A percentile compares a stretch with the other conserved stretches of the same genome.
These are phyloP conservation scores for Penicillium sp. DNA, from an alignment of 2,329 filamentous ascomycete species.

Conservation along the genomic window DNA sequence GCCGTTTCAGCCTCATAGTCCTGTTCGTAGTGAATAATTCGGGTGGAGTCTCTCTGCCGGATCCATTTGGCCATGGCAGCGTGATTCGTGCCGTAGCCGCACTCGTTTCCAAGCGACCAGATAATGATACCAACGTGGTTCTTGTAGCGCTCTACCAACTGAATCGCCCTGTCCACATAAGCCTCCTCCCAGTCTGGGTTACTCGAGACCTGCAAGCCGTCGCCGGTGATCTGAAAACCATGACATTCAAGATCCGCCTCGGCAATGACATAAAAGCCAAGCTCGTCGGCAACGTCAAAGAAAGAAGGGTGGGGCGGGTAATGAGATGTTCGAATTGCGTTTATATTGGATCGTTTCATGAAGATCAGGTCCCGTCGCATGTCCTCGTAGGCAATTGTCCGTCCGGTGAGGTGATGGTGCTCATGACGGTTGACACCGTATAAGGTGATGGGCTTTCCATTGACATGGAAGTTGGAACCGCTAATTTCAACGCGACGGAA, in stretches of 20 bases:
- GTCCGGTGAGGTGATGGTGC: slow-evolving; percentile 63
- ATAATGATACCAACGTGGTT: slow-evolving; percentile 68
- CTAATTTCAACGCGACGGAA: slow-evolving; percentile 60
- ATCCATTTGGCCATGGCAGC: slow-evolving; percentile 65
- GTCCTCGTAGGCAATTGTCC: slow-evolving; percentile 62
- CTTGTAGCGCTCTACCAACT: slow-evolving; percentile 67
- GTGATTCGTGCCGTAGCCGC: slow-evolving; percentile 69
- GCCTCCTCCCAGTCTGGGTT: slow-evolving; percentile 51
- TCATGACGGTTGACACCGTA: slow-evolving; percentile 69
- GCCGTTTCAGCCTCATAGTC: slow-evolving; percentile 59
- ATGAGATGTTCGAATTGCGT: slow-evolving; percentile 67
- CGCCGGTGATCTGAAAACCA: slow-evolving; percentile 23
- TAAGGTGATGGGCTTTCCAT: slow-evolving; percentile 61
- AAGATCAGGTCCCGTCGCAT: slow-evolving; percentile 61
- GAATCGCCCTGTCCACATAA: slow-evolving; percentile 65
- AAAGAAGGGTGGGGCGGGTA: slow-evolving; percentile 57
- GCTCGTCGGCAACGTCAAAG: slow-evolving; percentile 35
- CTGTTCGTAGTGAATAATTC: slow-evolving; percentile 67
- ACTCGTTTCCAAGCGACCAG: slow-evolving; percentile 73
- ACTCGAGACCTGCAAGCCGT: slow-evolving; percentile 23
- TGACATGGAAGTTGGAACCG: slow-evolving; percentile 61
- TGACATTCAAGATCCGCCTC: slow-evolving; percentile 41
- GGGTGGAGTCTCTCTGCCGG: slow-evolving; percentile 56
- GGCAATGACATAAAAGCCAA: slow-evolving; percentile 39
- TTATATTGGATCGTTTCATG: slow-evolving; percentile 72